phyloP scores from a whole-genome alignment of 1,139 yeast genomes.

The Casaregolazyma suthepensis region DNA sequence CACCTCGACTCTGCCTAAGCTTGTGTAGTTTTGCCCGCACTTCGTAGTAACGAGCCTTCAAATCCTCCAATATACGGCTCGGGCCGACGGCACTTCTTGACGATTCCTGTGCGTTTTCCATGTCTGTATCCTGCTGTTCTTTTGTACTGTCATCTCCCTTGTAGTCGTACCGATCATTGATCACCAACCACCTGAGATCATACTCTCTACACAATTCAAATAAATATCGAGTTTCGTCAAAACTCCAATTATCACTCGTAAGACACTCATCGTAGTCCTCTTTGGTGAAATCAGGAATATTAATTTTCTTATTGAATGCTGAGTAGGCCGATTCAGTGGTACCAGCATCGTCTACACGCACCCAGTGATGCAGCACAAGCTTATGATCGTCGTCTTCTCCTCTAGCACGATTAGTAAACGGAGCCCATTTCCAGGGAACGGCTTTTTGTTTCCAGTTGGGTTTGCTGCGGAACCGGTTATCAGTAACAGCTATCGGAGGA shows the following conservation, averaged over 20 bases:
- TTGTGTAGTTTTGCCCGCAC: constrained; percentile 46
- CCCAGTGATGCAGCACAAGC: constrained; percentile 73
- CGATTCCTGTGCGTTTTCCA: constrained; percentile 10
- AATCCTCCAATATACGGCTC: constrained; percentile 52
- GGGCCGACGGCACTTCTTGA: background rate
- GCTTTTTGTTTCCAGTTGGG: constrained; percentile 57
- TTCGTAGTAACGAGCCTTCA: constrained; percentile 73
- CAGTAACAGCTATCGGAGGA: constrained; percentile 65
- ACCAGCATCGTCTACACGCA: constrained; percentile 50
- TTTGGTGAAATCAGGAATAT: constrained; percentile 62
- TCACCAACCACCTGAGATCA: constrained; percentile 84
- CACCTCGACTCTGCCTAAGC: constrained; percentile 39
- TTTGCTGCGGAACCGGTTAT: constrained; percentile 57
- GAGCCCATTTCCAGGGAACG: constrained; percentile 73
- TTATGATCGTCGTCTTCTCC: constrained; percentile 32
- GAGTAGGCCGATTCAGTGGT: constrained; percentile 44
- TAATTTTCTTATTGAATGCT: constrained; percentile 63
- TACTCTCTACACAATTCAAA: constrained; percentile 66
- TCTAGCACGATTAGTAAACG: constrained; percentile 53
- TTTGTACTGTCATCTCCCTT: constrained; percentile 18
- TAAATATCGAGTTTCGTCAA: constrained; percentile 68
- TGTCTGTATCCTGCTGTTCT: constrained; percentile 14
- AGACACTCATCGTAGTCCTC: constrained; percentile 51
- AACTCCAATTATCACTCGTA: constrained; percentile 53
- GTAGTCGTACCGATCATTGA: constrained; percentile 64